Conservation (phyloP, 257 asterid genomes). For the Marsdenia floribunda region DNA sequence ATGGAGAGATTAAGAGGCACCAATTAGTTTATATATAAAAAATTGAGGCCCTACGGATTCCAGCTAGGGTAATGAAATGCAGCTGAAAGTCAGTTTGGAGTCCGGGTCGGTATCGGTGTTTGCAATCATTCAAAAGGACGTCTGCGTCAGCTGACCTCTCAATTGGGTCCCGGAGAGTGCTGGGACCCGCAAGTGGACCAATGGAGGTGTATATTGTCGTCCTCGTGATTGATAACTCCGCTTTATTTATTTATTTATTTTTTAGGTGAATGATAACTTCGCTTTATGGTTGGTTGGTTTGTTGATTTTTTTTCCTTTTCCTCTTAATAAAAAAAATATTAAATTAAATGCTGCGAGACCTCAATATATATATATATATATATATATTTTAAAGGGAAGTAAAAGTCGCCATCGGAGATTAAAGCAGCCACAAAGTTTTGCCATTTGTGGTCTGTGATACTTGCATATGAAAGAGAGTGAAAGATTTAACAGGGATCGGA, state of each 20-base stretch:
- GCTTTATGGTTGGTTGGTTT: background rate
- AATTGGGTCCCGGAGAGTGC: constrained; percentile 12
- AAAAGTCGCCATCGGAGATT: background rate
- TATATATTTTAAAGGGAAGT: background rate
- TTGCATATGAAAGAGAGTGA: background rate
- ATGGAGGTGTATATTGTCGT: background rate
- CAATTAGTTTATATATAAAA: constrained; percentile 25
- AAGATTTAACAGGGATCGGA: background rate
- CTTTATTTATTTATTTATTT: no score
- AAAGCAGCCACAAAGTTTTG: background rate
- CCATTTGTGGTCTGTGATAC: background rate
- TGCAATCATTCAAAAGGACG: constrained; percentile 18
- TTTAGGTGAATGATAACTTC: background rate
- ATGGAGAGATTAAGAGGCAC: background rate
- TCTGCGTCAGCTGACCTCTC: constrained; percentile 28
- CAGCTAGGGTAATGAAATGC: constrained; percentile 16
- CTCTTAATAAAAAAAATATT: no score
- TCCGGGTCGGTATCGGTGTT: constrained; percentile 28
- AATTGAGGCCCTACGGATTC: constrained; percentile 25
- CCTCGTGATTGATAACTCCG: constrained; percentile 6
- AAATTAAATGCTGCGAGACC: no score
- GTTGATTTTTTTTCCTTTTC: background rate
- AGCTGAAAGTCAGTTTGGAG: constrained; percentile 19
- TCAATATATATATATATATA: no score
- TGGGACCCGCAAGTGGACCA: constrained; percentile 9